phyloP scores from a whole-genome alignment of 176 grass and related monocot species.

The sorghum (Sorghum bicolor) region Sorghum_bicolor_NCBIv3 NC_012875.2:464001-464500 shows the following conservation, averaged over 20 bases:
- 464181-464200: slow-evolving; percentile 91
- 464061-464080: not conserved
- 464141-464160: slow-evolving; percentile 80
- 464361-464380: not conserved
- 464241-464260: not conserved
- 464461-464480: not conserved
- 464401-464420: slow-evolving; percentile 69
- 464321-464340: slow-evolving; percentile 18
- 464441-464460: no score
- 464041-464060: not conserved
- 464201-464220: slow-evolving; percentile 49
- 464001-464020: not conserved
- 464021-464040: not conserved
- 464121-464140: slow-evolving; percentile 65
- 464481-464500: slow-evolving; percentile 26
- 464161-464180: slow-evolving; percentile 76
- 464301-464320: not conserved
- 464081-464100: slow-evolving; percentile 59
- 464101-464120: slow-evolving; percentile 78
- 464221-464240: not conserved
- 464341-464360: slow-evolving; percentile 28
- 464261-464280: not conserved
- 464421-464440: not conserved
- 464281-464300: not conserved
- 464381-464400: slow-evolving; percentile 3